phyloP scores from a whole-genome alignment of 306 rosid genomes.

The Glycine latifolia region DNA sequence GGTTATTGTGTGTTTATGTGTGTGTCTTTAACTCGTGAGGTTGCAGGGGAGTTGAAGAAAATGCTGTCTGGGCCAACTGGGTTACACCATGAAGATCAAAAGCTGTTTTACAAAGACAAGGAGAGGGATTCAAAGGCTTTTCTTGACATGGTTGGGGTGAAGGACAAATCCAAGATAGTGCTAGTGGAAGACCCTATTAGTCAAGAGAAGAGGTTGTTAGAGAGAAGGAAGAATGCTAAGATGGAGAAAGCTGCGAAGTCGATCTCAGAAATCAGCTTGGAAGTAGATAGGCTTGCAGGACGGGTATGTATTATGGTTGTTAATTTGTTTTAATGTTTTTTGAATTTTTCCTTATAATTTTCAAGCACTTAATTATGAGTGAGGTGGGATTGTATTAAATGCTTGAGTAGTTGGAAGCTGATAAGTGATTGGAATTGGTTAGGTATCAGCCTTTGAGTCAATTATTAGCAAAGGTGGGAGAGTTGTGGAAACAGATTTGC shows the following conservation, averaged over 20 bases:
- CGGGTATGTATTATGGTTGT: conserved; percentile 55
- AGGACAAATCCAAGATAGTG: conserved; percentile 82
- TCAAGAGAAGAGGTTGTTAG: conserved; percentile 80
- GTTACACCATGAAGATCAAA: conserved; percentile 89
- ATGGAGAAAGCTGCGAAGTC: conserved; percentile 89
- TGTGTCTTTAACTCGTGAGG: no score
- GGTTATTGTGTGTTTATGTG: neutral
- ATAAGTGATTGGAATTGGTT: conserved; percentile 43
- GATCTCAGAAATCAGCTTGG: conserved; percentile 87
- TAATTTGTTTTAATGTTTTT: neutral
- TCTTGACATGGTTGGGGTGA: conserved; percentile 82
- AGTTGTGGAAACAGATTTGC: conserved; percentile 79
- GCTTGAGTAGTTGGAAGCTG: conserved; percentile 41
- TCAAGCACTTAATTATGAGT: neutral
- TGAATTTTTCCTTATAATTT: conserved; percentile 6
- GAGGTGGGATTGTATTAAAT: conserved; percentile 35
- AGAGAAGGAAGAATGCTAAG: conserved; percentile 84
- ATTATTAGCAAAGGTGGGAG: conserved; percentile 79
- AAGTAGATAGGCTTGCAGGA: conserved; percentile 85
- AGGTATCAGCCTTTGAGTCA: conserved; percentile 92
- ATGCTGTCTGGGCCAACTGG: conserved; percentile 89
- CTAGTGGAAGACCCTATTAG: conserved; percentile 87
- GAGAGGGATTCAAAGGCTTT: conserved; percentile 94
- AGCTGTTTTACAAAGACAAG: conserved; percentile 79
- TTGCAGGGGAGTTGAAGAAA: conserved; percentile 90